Evolutionary conservation across 164 flowering plant species (phyloP).

Genomic region (Vitis vinifera): DNA sequence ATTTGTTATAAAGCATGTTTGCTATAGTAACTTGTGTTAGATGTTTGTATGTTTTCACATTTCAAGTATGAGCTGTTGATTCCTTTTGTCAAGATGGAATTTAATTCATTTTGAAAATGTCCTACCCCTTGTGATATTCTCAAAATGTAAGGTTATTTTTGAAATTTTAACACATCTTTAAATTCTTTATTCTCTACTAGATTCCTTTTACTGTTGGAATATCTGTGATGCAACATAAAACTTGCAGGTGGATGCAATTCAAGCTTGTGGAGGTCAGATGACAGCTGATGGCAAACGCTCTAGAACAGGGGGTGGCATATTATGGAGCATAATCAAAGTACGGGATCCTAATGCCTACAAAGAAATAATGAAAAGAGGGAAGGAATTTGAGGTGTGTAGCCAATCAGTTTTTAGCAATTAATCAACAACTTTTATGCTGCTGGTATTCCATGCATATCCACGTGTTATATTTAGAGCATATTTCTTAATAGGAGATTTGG

Average conservation of each 20-base stretch:
- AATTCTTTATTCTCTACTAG: background rate
- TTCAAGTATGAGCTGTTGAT: no score
- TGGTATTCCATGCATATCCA: background rate
- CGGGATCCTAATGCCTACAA: constrained; percentile 81
- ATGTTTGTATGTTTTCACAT: no score
- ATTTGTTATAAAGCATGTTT: no score
- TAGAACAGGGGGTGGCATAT: constrained; percentile 81
- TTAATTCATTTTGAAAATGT: no score
- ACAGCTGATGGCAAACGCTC: constrained; percentile 75
- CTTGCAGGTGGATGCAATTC: constrained; percentile 84
- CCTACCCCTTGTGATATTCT: background rate
- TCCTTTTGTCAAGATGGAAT: no score
- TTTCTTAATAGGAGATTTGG: no score
- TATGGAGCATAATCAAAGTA: constrained; percentile 84
- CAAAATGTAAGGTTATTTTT: background rate
- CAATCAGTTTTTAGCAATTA: background rate
- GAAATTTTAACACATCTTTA: background rate
- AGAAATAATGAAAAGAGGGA: constrained; percentile 83
- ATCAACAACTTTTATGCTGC: background rate
- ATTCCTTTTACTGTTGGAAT: background rate
- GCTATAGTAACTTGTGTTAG: no score
- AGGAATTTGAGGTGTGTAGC: constrained; percentile 77
- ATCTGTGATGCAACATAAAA: background rate
- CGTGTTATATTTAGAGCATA: background rate
- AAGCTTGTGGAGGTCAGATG: constrained; percentile 94